Conservation (phyloP, 1,139 yeast genomes). For the Kurtzmaniella natalensis region DNA sequence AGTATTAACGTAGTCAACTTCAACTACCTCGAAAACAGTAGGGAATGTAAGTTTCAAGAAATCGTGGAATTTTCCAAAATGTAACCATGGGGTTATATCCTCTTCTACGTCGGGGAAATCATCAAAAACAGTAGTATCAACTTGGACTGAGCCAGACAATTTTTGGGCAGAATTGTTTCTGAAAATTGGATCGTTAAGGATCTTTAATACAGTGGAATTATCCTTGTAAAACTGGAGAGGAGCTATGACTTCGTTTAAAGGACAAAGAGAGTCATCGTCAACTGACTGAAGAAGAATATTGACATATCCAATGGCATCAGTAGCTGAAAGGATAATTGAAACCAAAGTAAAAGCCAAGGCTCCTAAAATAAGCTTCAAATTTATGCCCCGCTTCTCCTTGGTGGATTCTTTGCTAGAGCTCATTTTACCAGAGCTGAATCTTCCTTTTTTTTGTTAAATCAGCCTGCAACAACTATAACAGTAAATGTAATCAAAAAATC, state of each 20-base stretch:
- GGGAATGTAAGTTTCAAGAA: constrained; percentile 19
- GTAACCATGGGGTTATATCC: constrained; percentile 21
- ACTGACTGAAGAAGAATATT: constrained; percentile 20
- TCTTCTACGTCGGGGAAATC: constrained; percentile 27
- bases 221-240: constrained; percentile 16
- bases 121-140: constrained; percentile 29
- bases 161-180: constrained; percentile 21
- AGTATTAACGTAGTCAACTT: constrained; percentile 17
- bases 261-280: constrained; percentile 14
- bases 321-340: constrained; percentile 15
- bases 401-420: too few relatives aligned
- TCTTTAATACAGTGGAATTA: constrained; percentile 15
- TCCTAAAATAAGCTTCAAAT: background rate
- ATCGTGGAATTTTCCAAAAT: constrained; percentile 14
- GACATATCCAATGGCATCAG: constrained; percentile 19
- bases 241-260: constrained; percentile 15
- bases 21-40: constrained; percentile 12
- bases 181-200: constrained; percentile 19
- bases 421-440: too few relatives aligned
- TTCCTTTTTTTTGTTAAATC: too few relatives aligned
- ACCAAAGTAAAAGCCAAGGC: constrained; percentile 11
- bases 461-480: too few relatives aligned
- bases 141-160: constrained; percentile 26
- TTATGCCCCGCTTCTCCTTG: too few relatives aligned
- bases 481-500: too few relatives aligned